phyloP scores from a whole-genome alignment of 805 yeast genomes.

The Yarrowia divulgata region DNA sequence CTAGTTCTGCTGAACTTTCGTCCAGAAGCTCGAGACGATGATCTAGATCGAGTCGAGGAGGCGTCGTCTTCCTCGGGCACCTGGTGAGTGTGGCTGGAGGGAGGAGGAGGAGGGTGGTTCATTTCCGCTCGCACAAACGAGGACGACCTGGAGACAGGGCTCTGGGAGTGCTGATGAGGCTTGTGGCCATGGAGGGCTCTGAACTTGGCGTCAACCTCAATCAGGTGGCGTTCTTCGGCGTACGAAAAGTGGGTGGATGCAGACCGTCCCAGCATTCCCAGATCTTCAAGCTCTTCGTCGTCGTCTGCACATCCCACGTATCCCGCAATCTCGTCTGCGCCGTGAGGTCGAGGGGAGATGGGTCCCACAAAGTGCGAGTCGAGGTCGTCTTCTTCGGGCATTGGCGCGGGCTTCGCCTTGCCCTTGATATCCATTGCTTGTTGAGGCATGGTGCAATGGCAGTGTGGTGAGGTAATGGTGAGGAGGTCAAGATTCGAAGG shows the following conservation, averaged over 20 bases:
- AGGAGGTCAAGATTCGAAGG: neutral
- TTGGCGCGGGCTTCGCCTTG: slow-evolving; percentile 5
- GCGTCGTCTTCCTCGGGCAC: slow-evolving; percentile 17
- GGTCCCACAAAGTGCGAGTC: slow-evolving; percentile 37
- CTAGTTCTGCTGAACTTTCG: slow-evolving; percentile 15
- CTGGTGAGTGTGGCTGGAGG: slow-evolving; percentile 33
- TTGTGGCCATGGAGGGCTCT: slow-evolving; percentile 53
- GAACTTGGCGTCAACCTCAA: slow-evolving; percentile 71
- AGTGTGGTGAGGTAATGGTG: slow-evolving; percentile 1
- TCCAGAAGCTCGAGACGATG: slow-evolving; percentile 20
- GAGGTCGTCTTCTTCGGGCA: slow-evolving; percentile 13
- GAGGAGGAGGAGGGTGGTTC: slow-evolving; percentile 42
- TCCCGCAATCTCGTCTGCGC: slow-evolving; percentile 28
- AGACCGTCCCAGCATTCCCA: slow-evolving; percentile 32
- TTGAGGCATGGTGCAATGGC: neutral
- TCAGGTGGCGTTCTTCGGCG: slow-evolving; percentile 67
- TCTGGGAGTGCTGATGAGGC: slow-evolving; percentile 25
- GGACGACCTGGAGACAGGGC: slow-evolving; percentile 34
- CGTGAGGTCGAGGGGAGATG: slow-evolving; percentile 6
- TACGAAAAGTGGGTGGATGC: slow-evolving; percentile 59
- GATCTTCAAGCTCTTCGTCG: slow-evolving; percentile 41
- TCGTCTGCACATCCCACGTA: slow-evolving; percentile 40
- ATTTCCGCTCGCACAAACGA: slow-evolving; percentile 41
- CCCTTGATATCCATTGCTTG: slow-evolving; percentile 31
- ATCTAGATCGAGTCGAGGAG: slow-evolving; percentile 9